Evolutionary conservation across 1,284 basidiomycete species (phyloP).

Genomic region (Cutaneotrichosporon curvatum): DNA sequence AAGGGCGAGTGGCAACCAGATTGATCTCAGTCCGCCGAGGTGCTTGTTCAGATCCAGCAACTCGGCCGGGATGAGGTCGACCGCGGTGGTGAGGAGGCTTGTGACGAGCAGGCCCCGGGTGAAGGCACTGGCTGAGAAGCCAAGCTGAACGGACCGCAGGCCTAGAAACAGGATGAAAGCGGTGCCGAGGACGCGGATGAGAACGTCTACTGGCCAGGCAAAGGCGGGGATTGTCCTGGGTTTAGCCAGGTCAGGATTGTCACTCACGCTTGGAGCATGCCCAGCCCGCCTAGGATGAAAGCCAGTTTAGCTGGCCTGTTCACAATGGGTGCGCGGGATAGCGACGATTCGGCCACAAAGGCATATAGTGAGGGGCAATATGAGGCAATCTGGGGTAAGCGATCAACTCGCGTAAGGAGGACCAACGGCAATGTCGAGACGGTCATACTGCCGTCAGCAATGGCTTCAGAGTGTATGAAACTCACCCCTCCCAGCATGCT

Average conservation of each 20-base stretch:
- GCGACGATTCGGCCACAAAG: conserved; percentile 23
- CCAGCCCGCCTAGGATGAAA: conserved; percentile 22
- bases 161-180: conserved; percentile 23
- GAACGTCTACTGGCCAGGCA: conserved; percentile 23
- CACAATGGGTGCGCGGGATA: conserved; percentile 12
- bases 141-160: not conserved
- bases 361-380: conserved; percentile 28
- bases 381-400: conserved; percentile 19
- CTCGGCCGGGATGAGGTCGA: not conserved
- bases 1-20: not conserved
- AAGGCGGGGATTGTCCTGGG: conserved; percentile 28
- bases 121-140: not conserved
- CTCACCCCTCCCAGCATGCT: not conserved
- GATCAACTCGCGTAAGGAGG: not conserved
- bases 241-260: not conserved
- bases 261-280: conserved; percentile 28
- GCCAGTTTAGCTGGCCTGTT: conserved; percentile 27
- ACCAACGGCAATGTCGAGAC: conserved; percentile 21
- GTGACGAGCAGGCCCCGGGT: not conserved
- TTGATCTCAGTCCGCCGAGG: not conserved
- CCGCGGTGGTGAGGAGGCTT: not conserved
- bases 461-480: not conserved
- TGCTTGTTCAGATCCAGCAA: not conserved
- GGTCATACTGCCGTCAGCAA: conserved; percentile 17
- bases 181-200: conserved; percentile 21